These are phyloP conservation scores for Penicillium sp. DNA, from an alignment of 2,329 filamentous ascomycete genomes.

Conservation along the genomic window DNA sequence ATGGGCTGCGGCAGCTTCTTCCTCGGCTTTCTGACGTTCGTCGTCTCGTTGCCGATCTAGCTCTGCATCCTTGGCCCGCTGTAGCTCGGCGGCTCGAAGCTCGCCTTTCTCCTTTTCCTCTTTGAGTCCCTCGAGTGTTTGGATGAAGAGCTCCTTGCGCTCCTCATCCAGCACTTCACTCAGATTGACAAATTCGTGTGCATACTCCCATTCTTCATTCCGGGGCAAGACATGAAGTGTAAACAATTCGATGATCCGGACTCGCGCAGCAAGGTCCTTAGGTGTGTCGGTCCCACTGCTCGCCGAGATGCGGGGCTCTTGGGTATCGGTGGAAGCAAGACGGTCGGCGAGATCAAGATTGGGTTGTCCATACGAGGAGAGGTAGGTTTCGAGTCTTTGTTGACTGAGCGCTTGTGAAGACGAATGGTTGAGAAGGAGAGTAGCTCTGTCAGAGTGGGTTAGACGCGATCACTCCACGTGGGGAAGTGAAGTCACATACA, in stretches of 20 bases:
- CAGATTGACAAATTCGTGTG: slow-evolving; percentile 79
- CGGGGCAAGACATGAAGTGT: slow-evolving; percentile 89
- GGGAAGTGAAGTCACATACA: slow-evolving; percentile 36
- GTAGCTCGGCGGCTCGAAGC: slow-evolving; percentile 54
- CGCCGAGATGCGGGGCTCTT: slow-evolving; percentile 34
- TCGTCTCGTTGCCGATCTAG: slow-evolving; percentile 45
- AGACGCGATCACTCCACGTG: not conserved
- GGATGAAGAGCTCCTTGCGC: slow-evolving; percentile 77
- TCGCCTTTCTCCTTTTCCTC: slow-evolving; percentile 76
- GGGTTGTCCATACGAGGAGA: slow-evolving; percentile 68
- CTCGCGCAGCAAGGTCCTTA: slow-evolving; percentile 72
- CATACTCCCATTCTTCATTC: slow-evolving; percentile 95
- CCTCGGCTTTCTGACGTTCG: slow-evolving; percentile 39
- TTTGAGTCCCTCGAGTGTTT: slow-evolving; percentile 74
- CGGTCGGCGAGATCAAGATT: slow-evolving; percentile 65
- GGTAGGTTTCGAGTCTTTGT: slow-evolving; percentile 77
- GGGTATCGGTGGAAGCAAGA: slow-evolving; percentile 41
- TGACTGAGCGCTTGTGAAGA: slow-evolving; percentile 78
- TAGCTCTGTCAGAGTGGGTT: slow-evolving; percentile 57
- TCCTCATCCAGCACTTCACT: slow-evolving; percentile 89
- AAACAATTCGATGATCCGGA: slow-evolving; percentile 92
- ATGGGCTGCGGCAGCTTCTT: slow-evolving; percentile 39
- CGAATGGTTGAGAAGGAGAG: slow-evolving; percentile 83
- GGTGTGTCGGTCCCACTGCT: slow-evolving; percentile 70
- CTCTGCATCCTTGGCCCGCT: slow-evolving; percentile 56